phyloP scores from a whole-genome alignment of 176 grass and related monocot species.

The Ananas comosus region DNA sequence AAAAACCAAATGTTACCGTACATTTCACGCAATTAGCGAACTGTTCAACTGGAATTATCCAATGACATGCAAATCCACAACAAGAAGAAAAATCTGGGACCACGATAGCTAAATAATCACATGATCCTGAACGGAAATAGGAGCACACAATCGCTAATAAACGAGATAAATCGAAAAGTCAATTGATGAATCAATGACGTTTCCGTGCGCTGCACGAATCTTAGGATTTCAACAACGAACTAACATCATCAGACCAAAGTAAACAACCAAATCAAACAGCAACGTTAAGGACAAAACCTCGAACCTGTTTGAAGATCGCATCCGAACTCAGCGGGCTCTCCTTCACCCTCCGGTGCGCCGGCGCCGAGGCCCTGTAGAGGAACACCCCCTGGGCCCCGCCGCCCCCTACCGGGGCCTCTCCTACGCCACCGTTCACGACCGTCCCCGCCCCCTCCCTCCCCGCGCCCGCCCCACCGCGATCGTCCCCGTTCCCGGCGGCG shows the following conservation, averaged over 20 bases:
- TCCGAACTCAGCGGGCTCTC: constrained; percentile 93
- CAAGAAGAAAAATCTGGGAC: neutral
- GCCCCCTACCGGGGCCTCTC: neutral
- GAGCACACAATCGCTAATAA: no score
- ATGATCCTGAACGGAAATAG: neutral
- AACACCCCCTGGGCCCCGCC: constrained; percentile 13
- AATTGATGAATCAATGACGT: no score
- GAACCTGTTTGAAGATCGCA: constrained; percentile 84
- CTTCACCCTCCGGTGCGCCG: constrained; percentile 63
- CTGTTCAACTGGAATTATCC: neutral
- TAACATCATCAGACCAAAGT: neutral
- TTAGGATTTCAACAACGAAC: neutral
- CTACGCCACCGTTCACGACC: neutral
- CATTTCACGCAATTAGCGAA: no score
- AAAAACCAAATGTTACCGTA: no score
- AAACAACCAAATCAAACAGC: neutral
- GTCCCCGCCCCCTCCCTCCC: constrained; percentile 7
- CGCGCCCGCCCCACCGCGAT: constrained; percentile 1
- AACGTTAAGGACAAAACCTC: neutral
- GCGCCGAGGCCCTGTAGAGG: constrained; percentile 53
- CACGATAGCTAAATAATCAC: neutral
- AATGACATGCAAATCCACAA: neutral
- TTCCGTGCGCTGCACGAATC: neutral
- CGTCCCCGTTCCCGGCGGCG: no score
- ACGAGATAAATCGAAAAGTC: no score